Conservation (phyloP, 257 asterid genomes). For the Cordia subcordata region DNA sequence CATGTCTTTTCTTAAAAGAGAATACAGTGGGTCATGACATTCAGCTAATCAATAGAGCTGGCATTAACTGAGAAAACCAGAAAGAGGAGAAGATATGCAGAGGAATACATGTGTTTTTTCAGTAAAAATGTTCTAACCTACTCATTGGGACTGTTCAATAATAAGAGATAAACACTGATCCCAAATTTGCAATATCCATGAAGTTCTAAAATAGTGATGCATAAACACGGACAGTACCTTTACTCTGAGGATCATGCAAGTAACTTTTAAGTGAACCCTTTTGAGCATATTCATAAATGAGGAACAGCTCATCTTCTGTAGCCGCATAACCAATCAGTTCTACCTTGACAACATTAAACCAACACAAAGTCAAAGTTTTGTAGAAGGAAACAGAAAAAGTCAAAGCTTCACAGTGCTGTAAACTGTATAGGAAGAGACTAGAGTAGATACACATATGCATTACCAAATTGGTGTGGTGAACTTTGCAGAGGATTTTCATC, state of each 20-base stretch:
- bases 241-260: slow-evolving; percentile 85
- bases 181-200: too few relatives aligned
- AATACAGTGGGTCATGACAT: too few relatives aligned
- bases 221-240: slow-evolving; percentile 39
- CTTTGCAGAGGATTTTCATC: slow-evolving; percentile 97
- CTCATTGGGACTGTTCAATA: too few relatives aligned
- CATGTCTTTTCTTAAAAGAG: not conserved
- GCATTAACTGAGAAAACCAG: too few relatives aligned
- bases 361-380: slow-evolving; percentile 21
- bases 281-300: slow-evolving; percentile 84
- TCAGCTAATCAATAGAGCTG: too few relatives aligned
- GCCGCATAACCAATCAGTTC: slow-evolving; percentile 94
- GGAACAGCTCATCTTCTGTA: slow-evolving; percentile 76
- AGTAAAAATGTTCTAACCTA: too few relatives aligned
- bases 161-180: too few relatives aligned
- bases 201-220: too few relatives aligned
- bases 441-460: slow-evolving; percentile 11
- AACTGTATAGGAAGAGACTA: not conserved
- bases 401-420: slow-evolving; percentile 7
- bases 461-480: slow-evolving; percentile 97
- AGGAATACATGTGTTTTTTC: too few relatives aligned
- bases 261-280: slow-evolving; percentile 88
- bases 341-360: slow-evolving; percentile 57
- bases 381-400: not conserved
- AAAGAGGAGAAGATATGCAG: too few relatives aligned